phyloP scores from a whole-genome alignment of 768 basidiomycete genomes.

The Lactarius deliciosus region DNA sequence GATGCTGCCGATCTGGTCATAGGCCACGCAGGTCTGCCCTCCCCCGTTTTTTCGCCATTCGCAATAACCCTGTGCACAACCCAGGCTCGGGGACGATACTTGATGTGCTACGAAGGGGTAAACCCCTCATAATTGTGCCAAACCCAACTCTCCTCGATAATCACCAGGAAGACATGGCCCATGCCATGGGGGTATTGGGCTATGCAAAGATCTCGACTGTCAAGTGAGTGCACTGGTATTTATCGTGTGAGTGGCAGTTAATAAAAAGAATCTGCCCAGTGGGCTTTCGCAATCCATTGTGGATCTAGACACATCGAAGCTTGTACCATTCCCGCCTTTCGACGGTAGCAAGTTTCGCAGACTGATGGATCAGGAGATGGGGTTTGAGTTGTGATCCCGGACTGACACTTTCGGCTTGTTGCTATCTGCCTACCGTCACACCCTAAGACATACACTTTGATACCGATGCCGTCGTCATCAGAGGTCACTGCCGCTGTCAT shows the following conservation, averaged over 20 bases:
- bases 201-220: constrained; percentile 59
- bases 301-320: constrained; percentile 43
- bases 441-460: neutral
- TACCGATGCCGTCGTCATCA: constrained; percentile 38
- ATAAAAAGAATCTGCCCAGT: constrained; percentile 36
- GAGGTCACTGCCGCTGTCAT: constrained; percentile 37
- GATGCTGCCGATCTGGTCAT: constrained; percentile 74
- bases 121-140: constrained; percentile 82
- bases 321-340: constrained; percentile 65
- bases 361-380: constrained; percentile 78
- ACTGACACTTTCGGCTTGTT: constrained; percentile 1
- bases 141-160: constrained; percentile 88
- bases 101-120: constrained; percentile 73
- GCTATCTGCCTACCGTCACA: neutral
- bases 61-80: constrained; percentile 3
- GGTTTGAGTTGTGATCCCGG: constrained; percentile 42
- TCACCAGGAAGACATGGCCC: constrained; percentile 89
- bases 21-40: constrained; percentile 82
- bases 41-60: neutral
- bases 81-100: constrained; percentile 94
- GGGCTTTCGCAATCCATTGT: constrained; percentile 55
- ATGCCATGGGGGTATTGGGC: constrained; percentile 55
- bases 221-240: constrained; percentile 47
- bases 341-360: constrained; percentile 64
- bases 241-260: neutral